Evolutionary conservation across 805 yeast genomes (phyloP), one percentile per base, ranked within the genome.

Genomic region (Saturnispora diversa): DNA sequence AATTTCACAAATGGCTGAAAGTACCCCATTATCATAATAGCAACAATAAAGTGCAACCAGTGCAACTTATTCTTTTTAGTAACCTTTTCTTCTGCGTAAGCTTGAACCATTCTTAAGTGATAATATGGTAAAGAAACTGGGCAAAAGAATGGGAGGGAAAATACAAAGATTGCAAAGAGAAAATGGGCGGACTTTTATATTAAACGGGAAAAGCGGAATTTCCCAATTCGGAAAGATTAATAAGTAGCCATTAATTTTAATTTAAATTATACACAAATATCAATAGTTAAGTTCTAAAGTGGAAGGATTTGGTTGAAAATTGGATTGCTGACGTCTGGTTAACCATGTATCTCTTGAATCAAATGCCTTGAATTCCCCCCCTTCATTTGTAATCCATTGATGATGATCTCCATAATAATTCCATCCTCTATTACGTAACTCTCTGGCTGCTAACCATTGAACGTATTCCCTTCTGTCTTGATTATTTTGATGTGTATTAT

Each of bases 381-480:
- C 44, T 11, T 56, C 45, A 5, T 54, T 46, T 16, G 54, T 46
- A 38, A 53, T 50, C 11, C 45, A 29, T 11, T 38, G 35, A 12
- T 29, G 35, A 3, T 40, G 37, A 21, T 50, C 48, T 26, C 40
- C 44, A 19, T 42, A 44, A 8, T 45, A 48, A 3, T 37, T 32
- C 41, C 47, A 52, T 3, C 50, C 28, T 19, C 52, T 39, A 29
- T 45, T 51, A 37, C 52, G 44, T 10, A 57, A 53, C 10, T 48
- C 44, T 19, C 46, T 54, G 29, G 56, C 51, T 28, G 64, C 55
- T 24, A 60, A 44, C 21, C 60, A 52, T 30, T 58, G 49, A 28
- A 53, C 47, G 44, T 61, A 64, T 20, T 59, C 49, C n/a, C 63
- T 64, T 3, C 64, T 57, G 4, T 63, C 63, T 39, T 58, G 45